A percentile compares a stretch with the other conserved stretches of the same genome.
phyloP scores from a whole-genome alignment of 2,329 filamentous ascomycete genomes.

The Penicillium vulpinum region DNA sequence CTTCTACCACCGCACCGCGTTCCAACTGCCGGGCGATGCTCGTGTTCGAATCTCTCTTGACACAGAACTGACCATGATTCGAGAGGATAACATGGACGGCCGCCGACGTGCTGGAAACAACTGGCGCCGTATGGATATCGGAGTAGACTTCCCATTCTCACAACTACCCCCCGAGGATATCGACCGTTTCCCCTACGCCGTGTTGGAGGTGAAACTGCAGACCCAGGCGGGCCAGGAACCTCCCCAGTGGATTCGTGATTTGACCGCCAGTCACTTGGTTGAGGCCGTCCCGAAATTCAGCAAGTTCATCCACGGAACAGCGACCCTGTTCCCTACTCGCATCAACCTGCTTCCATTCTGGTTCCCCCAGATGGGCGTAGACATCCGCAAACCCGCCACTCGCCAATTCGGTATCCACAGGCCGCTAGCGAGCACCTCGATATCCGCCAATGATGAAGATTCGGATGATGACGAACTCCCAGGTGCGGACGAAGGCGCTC shows the following conservation, averaged over 20 bases:
- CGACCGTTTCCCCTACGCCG: conserved; percentile 90
- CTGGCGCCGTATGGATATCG: conserved; percentile 96
- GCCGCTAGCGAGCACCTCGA: conserved; percentile 70
- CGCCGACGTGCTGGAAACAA: conserved; percentile 74
- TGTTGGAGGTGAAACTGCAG: conserved; percentile 96
- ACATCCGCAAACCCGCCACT: conserved; percentile 88
- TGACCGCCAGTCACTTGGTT: conserved; percentile 90
- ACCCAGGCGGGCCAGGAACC: conserved; percentile 94
- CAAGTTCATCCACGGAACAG: conserved; percentile 96
- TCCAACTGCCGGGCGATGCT: conserved; percentile 94
- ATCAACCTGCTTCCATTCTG: conserved; percentile 94
- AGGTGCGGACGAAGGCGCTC: conserved; percentile 1
- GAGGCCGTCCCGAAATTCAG: conserved; percentile 99
- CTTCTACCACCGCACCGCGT: conserved; percentile 97
- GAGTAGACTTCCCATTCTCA: conserved; percentile 90
- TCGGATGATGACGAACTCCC: conserved; percentile 65
- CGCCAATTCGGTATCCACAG: conserved; percentile 90
- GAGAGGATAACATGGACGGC: conserved; percentile 93
- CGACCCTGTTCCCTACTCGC: conserved; percentile 78
- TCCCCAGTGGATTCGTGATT: conserved; percentile 92
- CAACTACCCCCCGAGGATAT: conserved; percentile 84
- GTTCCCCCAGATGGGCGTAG: conserved; percentile 97
- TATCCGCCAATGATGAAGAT: conserved; percentile 74
- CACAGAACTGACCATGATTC: conserved; percentile 90
- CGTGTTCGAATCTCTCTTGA: conserved; percentile 95